Evolutionary conservation across 2,329 filamentous ascomycete species (phyloP), one percentile per base, ranked within the genome.

Genomic region (Pestalotiopsis sp.): DNA sequence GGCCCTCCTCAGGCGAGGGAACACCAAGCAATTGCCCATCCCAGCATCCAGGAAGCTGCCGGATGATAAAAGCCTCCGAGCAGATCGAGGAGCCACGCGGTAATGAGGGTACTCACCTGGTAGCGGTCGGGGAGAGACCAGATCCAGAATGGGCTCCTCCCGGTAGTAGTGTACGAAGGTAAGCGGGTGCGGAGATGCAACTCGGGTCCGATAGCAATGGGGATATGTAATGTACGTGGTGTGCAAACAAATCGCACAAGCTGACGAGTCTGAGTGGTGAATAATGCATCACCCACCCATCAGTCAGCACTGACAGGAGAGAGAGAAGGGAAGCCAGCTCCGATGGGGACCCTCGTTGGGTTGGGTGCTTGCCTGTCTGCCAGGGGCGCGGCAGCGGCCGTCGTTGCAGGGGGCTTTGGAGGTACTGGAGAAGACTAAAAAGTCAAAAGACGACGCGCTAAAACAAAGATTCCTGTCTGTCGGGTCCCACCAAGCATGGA

Each of bases 381-480:
- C 45, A 17, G 45, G 45, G 31, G 25, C 25, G 59, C 25, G 14
- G 49, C 65, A 52, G 65, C 52, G 52, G 49, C 65, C 60, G 65
- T 52, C 52, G 65, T 66, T 57, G 40, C 45, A 65, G 49, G 63
- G 63, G 63, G 20, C 27, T 31, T 7, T 7, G 27, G 5, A 9
- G 25, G 20, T 31, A 25, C 23, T 65, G 20, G 59, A 36, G 38
- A 64, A 36, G 36, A 20, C 45, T 66, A 60, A 41, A 40, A 60
- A 41, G 65, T 31, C 27, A 31, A 41, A 59, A 66, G 31, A 56
- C 56, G 41, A 25, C 41, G 65, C 65, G 65, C 65, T 66, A 66
- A 60, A 66, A 60, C 65, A 59, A 38, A 66, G 65, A 66, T 66
- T 66, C 65, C 65, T 66, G 65, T 60, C 65, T 66, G 65, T 66